Base-by-base conservation (phyloP, 345 rosid species). In the Hibiscus trionum region DNA sequence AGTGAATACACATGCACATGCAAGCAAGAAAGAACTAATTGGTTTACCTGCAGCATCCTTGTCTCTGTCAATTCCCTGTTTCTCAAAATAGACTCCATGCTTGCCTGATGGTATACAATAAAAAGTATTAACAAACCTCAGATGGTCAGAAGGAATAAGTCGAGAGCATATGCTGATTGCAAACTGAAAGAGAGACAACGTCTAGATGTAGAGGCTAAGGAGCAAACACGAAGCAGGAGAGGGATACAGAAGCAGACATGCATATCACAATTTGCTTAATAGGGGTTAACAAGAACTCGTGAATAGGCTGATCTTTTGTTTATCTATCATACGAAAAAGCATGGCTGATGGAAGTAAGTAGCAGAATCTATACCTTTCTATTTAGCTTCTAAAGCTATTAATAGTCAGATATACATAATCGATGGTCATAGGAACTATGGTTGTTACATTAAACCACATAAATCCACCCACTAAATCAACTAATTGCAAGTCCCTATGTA, bases 11-110 rank as follows among this genome's bases (percentile, higher is more conserved):
- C 21, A 4, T 47, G 29, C n/a, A 1, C 3, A 17, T 47, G 44
- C 42, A 7, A 33, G 64, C 27, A 79, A 66, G 33, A 55, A 60
- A 77, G 60, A 67, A 55, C 39, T 55, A 67, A 66, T 70, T 42
- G 69, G 52, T 72, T 58, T 83, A 96, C 99, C 96, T 96, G 99
- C 93, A 96, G 88, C 98, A 96, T 93, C 84, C 97, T 89, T 11
- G 99, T 96, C 88, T 96, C 99, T 26, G 97, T 86, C 61, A 96
- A 71, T 78, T 96, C 99, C 82, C 99, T 88, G 75, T 89, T 96
- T 84, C 99, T 87, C 97, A 96, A 86, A 26, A 93, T 84, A 73
- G 99, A 86, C 69, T 96, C 97, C 95, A 91, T 91, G 84, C 89
- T 94, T 66, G 84, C 97, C 99, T 93, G 81, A 73, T 37, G 75